Evolutionary conservation across 2,329 filamentous ascomycete species (phyloP), one percentile per base, ranked within the genome.

Genomic region (Didymella keratinophila): DNA sequence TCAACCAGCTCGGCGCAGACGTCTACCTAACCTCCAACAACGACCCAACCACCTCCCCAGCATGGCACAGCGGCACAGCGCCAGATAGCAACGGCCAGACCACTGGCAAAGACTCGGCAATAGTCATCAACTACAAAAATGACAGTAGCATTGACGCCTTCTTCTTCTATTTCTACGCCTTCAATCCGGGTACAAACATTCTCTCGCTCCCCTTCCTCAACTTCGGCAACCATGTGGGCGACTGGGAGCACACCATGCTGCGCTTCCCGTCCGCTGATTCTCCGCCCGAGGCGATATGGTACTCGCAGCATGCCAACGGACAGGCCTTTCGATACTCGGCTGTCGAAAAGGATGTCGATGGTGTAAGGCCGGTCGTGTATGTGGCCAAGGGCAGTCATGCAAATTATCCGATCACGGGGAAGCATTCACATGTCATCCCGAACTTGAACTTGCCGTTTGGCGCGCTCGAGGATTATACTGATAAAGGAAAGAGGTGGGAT

Each of bases 191-290:
- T 16, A 83, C 84, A 28, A 78, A 73, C 1, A 81, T 85, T 1
- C 60, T 84, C 1, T 78, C 76, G 1, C 58, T 66, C 43, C 62
- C 59, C 2, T 41, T 60, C 2, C 64, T 82, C 56, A 78, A 84
- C 63, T 82, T 85, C 43, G 81, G 82, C 60, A 82, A 87, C 69
- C 87, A 90, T 70, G 83, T 90, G 28, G 87, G 87, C 9, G 86
- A 88, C 68, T 87, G 85, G 86, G 87, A 89, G 69, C 86, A 89
- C 71, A 87, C 84, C 53, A 88, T 88, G 86, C 79, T 90, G 30
- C 86, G 87, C 11, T 90, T 90, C 72, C 50, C 78, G 16, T 78
- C 87, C 52, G 84, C 84, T 10, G 61, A 67, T 1, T 45, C 45
- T 0, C 23, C 56, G 2, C 87, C 87, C 0, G 72, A 81, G 60